Base-by-base conservation (phyloP, 495 filamentous ascomycete genomes). In the Cenococcum geophilum region DNA sequence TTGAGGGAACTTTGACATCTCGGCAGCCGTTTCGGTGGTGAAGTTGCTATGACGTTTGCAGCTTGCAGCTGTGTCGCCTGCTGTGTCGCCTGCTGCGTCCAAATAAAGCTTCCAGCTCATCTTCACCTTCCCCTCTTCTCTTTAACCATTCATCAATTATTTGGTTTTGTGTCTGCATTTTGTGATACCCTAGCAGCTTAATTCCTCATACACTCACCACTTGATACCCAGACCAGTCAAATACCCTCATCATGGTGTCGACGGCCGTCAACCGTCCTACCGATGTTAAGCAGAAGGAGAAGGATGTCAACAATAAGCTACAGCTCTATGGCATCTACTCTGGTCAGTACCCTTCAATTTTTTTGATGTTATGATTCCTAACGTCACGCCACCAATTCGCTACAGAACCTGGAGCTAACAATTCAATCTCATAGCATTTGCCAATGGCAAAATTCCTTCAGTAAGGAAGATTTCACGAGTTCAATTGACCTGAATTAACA, bases 321-420 rank as follows among this genome's bases (percentile, higher is more conserved):
- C 93, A 96, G 74, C 75, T 97, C 22, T 97, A 92, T 72, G 93
- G 95, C 70, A 97, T 97, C 72, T 82, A 84, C 73, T 83, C 83
- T 67, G 86, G 86, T 88, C 78, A 59, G 77, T 73, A 14, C 27
- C 27, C 27, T 32, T 32, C 27, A 32, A 32, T 23, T 36, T 35
- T 18, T 49, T 59, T 66, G 36, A 58, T 49, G 4, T 22, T 49
- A 25, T 4, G 16, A 2, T 12, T 32, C 49, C 3, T 52, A 5
- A 23, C 49, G n/a, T 50, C 47, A 6, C 11, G 49, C 4, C 51
- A 49, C 35, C 34, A 51, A 18, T 42, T 10, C 36, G 42, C 42
- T 57, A 48, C 58, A 20, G 59, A 43, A 57, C 48, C 32, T 23
- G 12, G 36, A 25, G 21, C 68, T 73, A 58, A 78, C 62, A 47